Evolutionary conservation across 169 alveolate genomes (phyloP).

Genomic region (Babesia ovis): DNA sequence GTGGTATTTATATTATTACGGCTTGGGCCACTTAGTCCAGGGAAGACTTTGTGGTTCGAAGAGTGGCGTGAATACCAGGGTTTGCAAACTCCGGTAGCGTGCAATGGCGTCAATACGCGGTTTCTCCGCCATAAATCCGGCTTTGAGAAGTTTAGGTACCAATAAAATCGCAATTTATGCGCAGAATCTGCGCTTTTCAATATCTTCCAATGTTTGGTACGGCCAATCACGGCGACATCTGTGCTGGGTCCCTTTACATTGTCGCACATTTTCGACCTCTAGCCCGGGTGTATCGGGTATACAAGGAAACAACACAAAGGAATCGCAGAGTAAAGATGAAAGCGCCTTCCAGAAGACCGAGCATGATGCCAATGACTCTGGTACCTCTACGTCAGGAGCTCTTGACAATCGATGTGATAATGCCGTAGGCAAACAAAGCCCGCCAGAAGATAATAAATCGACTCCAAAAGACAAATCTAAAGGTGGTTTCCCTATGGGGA

Average conservation of each 20-base stretch:
- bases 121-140: not conserved
- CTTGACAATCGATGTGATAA: not conserved
- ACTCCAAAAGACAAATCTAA: not conserved
- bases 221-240: not conserved
- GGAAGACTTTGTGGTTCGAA: not conserved
- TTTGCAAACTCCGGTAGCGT: not conserved
- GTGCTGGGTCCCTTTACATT: not conserved
- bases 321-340: not conserved
- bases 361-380: not conserved
- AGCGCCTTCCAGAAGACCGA: not conserved
- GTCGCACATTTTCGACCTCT: conserved; percentile 7
- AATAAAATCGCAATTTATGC: not conserved
- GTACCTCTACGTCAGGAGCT: not conserved
- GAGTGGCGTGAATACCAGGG: not conserved
- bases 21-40: not conserved
- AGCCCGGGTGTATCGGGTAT: not conserved
- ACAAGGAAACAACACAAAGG: not conserved
- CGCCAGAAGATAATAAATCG: not conserved
- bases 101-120: not conserved
- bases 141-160: not conserved
- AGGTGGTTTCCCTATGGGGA: conserved; percentile 33
- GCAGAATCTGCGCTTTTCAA: not conserved
- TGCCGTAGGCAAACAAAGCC: not conserved
- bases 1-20: not conserved
- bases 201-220: not conserved